Conservation (phyloP, 2,329 filamentous ascomycete species). For the Corynespora cassiicola region DNA sequence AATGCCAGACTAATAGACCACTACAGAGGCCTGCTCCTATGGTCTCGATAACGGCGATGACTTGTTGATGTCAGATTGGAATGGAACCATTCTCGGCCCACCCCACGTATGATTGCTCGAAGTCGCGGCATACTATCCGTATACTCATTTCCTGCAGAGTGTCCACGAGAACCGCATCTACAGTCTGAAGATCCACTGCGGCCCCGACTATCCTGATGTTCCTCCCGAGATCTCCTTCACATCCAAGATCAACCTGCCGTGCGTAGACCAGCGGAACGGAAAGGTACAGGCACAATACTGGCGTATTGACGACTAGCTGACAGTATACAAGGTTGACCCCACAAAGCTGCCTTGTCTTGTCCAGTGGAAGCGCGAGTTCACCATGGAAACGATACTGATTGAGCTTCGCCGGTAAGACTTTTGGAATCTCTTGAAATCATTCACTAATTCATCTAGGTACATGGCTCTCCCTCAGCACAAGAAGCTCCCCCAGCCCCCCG, state of each 20-base stretch:
- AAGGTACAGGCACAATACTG: conserved; percentile 55
- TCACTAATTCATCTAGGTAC: too few relatives aligned
- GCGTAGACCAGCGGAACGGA: conserved; percentile 81
- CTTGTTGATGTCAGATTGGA: conserved; percentile 97
- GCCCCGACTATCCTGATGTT: conserved; percentile 83
- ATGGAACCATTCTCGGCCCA: conserved; percentile 94
- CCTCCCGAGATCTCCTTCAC: conserved; percentile 92
- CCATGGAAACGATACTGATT: conserved; percentile 92
- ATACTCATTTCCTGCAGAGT: conserved; percentile 63
- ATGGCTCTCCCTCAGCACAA: conserved; percentile 93
- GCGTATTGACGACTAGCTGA: conserved; percentile 14
- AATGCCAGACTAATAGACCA: not conserved
- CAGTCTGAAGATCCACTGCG: conserved; percentile 96
- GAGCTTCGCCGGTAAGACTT: conserved; percentile 75
- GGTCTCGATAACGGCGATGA: conserved; percentile 94
- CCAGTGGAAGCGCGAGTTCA: conserved; percentile 91
- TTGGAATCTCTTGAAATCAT: too few relatives aligned
- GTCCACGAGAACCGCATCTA: conserved; percentile 99
- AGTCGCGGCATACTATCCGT: not conserved
- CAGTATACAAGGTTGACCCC: conserved; percentile 72
- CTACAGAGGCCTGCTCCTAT: conserved; percentile 90
- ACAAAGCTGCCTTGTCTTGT: conserved; percentile 82
- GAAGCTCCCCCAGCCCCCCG: conserved; percentile 91
- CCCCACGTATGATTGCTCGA: conserved; percentile 77
- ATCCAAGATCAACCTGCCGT: conserved; percentile 95